A percentile compares a stretch with the other conserved stretches of the same genome.
Evolutionary conservation across 169 alveolate species (phyloP).

Genomic region (Plasmodium knowlesi): DNA sequence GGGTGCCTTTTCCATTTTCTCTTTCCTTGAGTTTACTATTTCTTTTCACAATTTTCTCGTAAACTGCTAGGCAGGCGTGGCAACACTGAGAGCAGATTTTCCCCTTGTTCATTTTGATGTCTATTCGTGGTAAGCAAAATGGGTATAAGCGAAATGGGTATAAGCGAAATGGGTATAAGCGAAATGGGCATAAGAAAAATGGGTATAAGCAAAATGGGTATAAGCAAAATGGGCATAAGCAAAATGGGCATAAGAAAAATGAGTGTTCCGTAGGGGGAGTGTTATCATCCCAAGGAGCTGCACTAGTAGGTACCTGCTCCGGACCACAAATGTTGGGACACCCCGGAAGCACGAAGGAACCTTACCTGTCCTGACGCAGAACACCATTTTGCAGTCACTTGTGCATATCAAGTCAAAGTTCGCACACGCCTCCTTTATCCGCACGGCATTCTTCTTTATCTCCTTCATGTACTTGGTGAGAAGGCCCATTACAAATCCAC

Average conservation of each 20-base stretch:
- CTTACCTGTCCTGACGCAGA: constrained; percentile 75
- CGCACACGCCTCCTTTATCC: constrained; percentile 12
- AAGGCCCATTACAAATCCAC: constrained; percentile 58
- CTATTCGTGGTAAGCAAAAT: constrained; percentile 62
- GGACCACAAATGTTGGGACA: not conserved
- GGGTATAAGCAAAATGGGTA: not conserved
- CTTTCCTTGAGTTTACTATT: constrained; percentile 14
- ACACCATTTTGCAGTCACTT: constrained; percentile 74
- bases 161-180: not conserved
- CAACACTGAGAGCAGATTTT: constrained; percentile 95
- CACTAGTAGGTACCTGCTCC: not conserved
- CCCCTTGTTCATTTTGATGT: constrained; percentile 94
- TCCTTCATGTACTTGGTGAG: constrained; percentile 7
- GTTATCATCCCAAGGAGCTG: not conserved
- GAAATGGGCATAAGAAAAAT: not conserved
- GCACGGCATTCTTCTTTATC: constrained; percentile 9
- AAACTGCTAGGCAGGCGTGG: constrained; percentile 87
- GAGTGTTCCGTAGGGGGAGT: not conserved
- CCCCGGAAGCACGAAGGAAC: not conserved
- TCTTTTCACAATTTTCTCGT: constrained; percentile 69
- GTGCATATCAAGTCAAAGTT: not conserved
- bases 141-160: not conserved
- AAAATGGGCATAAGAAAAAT: not conserved
- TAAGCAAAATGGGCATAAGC: not conserved
- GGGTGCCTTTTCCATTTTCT: not conserved